Conservation (phyloP, 768 basidiomycete species). For the Lactarius evosmus region DNA sequence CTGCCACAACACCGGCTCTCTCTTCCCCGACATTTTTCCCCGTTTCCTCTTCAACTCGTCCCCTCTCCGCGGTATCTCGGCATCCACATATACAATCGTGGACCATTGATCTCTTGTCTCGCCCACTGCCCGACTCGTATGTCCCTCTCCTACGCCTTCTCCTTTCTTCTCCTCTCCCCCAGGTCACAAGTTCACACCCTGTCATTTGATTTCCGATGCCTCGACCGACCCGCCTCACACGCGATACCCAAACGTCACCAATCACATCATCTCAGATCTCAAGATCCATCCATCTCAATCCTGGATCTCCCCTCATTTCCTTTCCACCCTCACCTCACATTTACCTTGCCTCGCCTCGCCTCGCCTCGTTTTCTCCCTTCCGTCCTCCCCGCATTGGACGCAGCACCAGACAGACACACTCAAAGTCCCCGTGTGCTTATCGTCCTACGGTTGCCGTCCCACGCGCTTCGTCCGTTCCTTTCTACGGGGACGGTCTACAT, state of each 20-base stretch:
- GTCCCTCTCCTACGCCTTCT: neutral
- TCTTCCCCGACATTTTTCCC: conserved; percentile 19
- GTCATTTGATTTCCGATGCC: conserved; percentile 21
- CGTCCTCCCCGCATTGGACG: conserved; percentile 11
- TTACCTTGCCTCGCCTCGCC: conserved; percentile 1
- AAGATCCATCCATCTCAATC: conserved; percentile 18
- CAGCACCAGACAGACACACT: neutral
- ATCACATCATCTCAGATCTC: conserved; percentile 25
- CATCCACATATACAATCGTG: conserved; percentile 15
- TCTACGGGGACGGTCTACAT: neutral
- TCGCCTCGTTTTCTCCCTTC: neutral
- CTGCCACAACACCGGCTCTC: conserved; percentile 15
- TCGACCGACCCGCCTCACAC: conserved; percentile 8
- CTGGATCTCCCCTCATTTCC: conserved; percentile 11
- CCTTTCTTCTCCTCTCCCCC: conserved; percentile 1
- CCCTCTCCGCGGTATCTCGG: conserved; percentile 25
- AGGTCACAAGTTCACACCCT: conserved; percentile 22
- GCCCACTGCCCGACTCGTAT: neutral
- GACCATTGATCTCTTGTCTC: conserved; percentile 15
- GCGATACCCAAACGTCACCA: conserved; percentile 22
- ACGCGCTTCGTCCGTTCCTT: neutral
- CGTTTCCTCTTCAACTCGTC: conserved; percentile 8
- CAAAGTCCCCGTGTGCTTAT: conserved; percentile 8
- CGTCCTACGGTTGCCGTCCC: neutral
- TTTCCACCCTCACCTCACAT: neutral